Base-by-base conservation (phyloP, 2,329 filamentous ascomycete genomes). In the Arachnopeziza araneosa region DNA sequence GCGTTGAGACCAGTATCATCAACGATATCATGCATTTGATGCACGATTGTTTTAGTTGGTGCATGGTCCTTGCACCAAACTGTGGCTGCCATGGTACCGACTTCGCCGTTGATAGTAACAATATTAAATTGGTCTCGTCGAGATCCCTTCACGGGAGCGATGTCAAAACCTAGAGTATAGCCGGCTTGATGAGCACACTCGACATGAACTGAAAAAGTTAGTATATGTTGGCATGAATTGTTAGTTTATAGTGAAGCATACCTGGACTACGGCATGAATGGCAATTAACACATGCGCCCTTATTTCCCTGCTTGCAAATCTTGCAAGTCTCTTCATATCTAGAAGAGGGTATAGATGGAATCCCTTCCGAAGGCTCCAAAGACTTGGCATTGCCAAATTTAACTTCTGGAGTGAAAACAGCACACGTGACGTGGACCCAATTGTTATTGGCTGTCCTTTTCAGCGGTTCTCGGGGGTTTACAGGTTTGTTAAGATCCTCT, bases 371-470 rank as follows among this genome's bases (percentile, higher is more conserved):
- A 32, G 92, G 88, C 67, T 92, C 89, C 36, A 99, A 78, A 21
- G 89, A 85, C 69, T 87, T 86, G 21, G 92, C 89, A 68, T 90
- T 90, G 63, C 90, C 93, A 74, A 97, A 99, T 70, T 93, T 95
- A 69, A 96, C 88, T 74, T 99, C 95, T 0, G 91, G 87, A 12
- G 89, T 93, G 86, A 91, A 98, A 21, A 96, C 80, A 1, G 95
- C 93, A 71, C 95, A 99, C 48, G 89, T 88, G 26, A 98, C 91
- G 72, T 99, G 95, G 19, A 97, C 91, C 95, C 95, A 99, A 71
- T 98, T 98, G 76, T 98, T 98, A 72, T 96, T 92, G 3, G 89
- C 90, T 0, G 95, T 99, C 54, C 91, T 86, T 76, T 99, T 99
- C 64, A 99, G 79, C 2, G 95, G 89, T 72, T 98, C 95, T 54